These are phyloP conservation scores for Tricholoma matsutake DNA, from an alignment of 768 basidiomycete genomes.

Conservation along the genomic window DNA sequence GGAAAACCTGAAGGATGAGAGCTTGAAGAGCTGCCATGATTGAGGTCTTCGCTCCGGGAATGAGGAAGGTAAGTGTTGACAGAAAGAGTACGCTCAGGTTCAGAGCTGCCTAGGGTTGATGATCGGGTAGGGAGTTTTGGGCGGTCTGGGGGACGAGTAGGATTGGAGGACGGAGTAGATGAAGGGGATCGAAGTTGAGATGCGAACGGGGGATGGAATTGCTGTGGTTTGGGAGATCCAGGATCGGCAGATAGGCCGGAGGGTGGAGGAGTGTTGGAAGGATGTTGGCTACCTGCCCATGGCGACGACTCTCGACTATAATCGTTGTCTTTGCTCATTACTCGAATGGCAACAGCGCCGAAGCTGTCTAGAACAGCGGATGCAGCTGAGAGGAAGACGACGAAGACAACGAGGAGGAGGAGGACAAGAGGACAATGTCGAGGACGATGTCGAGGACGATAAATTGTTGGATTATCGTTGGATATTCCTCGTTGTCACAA, in stretches of 20 bases:
- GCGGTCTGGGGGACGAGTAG: slow-evolving; percentile 46
- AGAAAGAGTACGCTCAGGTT: slow-evolving; percentile 50
- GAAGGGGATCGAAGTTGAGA: slow-evolving; percentile 23
- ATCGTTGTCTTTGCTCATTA: slow-evolving; percentile 40
- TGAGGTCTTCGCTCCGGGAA: slow-evolving; percentile 71
- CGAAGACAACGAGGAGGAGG: background rate
- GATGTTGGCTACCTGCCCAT: slow-evolving; percentile 31
- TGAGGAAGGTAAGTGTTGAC: slow-evolving; percentile 39
- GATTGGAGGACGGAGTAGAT: slow-evolving; percentile 30
- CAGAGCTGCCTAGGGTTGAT: slow-evolving; percentile 56
- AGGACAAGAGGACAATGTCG: slow-evolving; percentile 7
- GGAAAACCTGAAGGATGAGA: slow-evolving; percentile 22
- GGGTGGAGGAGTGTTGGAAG: slow-evolving; percentile 16
- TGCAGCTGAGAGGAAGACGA: background rate
- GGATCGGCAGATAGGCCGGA: slow-evolving; percentile 25
- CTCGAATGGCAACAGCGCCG: slow-evolving; percentile 6
- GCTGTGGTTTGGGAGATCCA: slow-evolving; percentile 20
- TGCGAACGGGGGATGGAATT: slow-evolving; percentile 12
- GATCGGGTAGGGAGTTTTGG: slow-evolving; percentile 58
- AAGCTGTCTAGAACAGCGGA: background rate
- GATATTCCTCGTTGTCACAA: slow-evolving; percentile 8
- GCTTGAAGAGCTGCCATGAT: slow-evolving; percentile 41
- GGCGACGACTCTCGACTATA: slow-evolving; percentile 30
- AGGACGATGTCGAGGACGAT: slow-evolving; percentile 11
- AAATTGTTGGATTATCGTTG: slow-evolving; percentile 5